A percentile compares a stretch with the other conserved stretches of the same genome.
Conservation (phyloP, 169 alveolate genomes). For the Hepatocystis sp. region DNA sequence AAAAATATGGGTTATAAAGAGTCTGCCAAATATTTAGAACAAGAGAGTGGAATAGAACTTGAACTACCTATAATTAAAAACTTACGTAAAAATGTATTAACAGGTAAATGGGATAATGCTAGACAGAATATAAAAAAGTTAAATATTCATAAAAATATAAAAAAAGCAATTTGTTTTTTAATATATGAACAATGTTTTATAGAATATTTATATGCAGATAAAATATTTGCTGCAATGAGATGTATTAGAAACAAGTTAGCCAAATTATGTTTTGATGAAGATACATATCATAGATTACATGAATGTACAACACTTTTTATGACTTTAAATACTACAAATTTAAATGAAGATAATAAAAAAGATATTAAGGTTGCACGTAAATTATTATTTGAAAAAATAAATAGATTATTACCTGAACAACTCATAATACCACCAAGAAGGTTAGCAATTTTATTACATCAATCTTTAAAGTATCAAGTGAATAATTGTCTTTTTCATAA, state of each 20-base stretch:
- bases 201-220: conserved; percentile 74
- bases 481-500: conserved; percentile 65
- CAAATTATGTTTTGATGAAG: conserved; percentile 44
- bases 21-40: conserved; percentile 77
- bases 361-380: conserved; percentile 43
- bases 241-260: conserved; percentile 77
- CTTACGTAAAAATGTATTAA: conserved; percentile 76
- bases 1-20: conserved; percentile 71
- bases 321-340: conserved; percentile 5
- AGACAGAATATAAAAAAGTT: conserved; percentile 61
- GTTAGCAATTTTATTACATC: conserved; percentile 68
- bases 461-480: conserved; percentile 58
- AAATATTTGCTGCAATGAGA: conserved; percentile 78
- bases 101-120: conserved; percentile 79
- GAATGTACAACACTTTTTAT: conserved; percentile 61
- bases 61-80: conserved; percentile 75
- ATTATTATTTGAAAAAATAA: conserved; percentile 59
- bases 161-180: conserved; percentile 80
- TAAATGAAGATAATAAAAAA: not conserved
- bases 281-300: conserved; percentile 64
- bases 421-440: conserved; percentile 63
- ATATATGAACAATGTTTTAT: conserved; percentile 82
- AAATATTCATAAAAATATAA: conserved; percentile 61
- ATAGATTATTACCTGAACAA: conserved; percentile 69
- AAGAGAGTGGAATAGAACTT: conserved; percentile 77